Base-by-base conservation (phyloP, 208 protist genomes). In the Trypanosoma scelopori region DNA sequence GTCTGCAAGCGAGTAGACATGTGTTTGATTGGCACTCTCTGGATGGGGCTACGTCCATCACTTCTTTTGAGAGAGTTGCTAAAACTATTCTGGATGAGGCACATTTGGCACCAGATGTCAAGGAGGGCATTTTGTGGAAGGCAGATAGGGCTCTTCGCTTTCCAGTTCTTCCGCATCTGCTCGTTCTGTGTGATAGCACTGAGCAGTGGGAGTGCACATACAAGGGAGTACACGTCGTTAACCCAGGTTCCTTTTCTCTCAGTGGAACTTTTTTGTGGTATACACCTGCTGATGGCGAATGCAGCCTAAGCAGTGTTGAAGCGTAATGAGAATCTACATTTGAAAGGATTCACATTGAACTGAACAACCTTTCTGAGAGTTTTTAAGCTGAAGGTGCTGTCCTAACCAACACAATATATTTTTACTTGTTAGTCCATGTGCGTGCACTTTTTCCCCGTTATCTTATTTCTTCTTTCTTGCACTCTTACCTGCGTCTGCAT, bases 161-260 rank as follows among this genome's bases (percentile, higher is more conserved):
- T 16, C 75, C 84, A 6, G 56, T 81, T 12, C 73, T 93, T 47
- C 91, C 91, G 25, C 87, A 96, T 73, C 84, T 84, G 37, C 78
- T 96, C 55, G 64, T 96, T n/a, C 51, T 96, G 23, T 96, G 91
- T 65, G 91, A 96, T 71, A 82, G 79, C 32, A 93, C 87, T 30
- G 84, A 93, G 68, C 87, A 91, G 63, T 96, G 91, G 91, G 85
- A 96, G 63, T 93, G 87, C 58, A 70, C 81, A 28, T 94, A 96
- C 76, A 91, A 91, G 50, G 87, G 82, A 11, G 80, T 84, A 32
- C 85, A 84, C 60, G 76, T 93, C 23, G 62, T 96, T 28, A 96
- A 96, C 68, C 91, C 91, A 28, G 87, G 91, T 23, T 90, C 85
- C 11, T 96, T 96, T 65, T 68, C 83, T 1, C 79, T 86, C 13